A percentile compares a stretch with the other conserved stretches of the same genome.
Evolutionary conservation across 345 rosid species (phyloP).

Genomic region (Arabis alpina): DNA sequence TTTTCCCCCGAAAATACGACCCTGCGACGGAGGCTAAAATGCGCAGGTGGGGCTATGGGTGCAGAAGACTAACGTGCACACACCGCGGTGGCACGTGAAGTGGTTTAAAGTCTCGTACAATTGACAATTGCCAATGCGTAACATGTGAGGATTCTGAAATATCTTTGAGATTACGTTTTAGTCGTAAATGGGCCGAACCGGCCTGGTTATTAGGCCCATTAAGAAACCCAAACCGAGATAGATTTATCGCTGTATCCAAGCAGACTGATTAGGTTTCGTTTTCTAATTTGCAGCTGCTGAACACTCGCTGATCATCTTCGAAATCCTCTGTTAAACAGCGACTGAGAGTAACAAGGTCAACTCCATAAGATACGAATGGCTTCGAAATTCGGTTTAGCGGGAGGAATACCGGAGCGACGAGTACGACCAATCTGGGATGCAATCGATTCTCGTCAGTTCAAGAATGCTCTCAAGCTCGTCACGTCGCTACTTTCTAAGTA

Average conservation of each 20-base stretch:
- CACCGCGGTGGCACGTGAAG: conserved; percentile 48
- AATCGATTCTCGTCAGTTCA: conserved; percentile 94
- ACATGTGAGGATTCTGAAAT: conserved; percentile 25
- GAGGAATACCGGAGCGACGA: conserved; percentile 98
- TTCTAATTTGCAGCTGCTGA: conserved; percentile 23
- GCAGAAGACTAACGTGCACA: conserved; percentile 30
- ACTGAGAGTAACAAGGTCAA: conserved; percentile 32
- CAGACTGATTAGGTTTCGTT: conserved; percentile 50
- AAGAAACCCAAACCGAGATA: conserved; percentile 19
- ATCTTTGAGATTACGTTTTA: conserved; percentile 5
- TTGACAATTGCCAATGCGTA: conserved; percentile 27
- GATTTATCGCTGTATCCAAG: conserved; percentile 41
- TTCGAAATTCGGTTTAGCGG: conserved; percentile 88
- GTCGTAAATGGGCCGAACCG: conserved; percentile 1
- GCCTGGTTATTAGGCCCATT: conserved; percentile 30
- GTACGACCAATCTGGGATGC: conserved; percentile 98
- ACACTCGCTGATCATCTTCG: conserved; percentile 19
- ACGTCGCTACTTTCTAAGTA: conserved; percentile 74
- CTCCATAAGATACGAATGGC: conserved; percentile 56
- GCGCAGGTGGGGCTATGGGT: conserved; percentile 32
- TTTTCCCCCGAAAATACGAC: neutral
- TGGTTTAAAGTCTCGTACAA: conserved; percentile 28
- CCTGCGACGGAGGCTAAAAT: conserved; percentile 33
- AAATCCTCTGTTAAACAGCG: conserved; percentile 7
- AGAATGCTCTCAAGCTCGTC: conserved; percentile 85